A percentile compares a stretch with the other conserved stretches of the same genome.
Evolutionary conservation across 2,329 filamentous ascomycete species (phyloP).

Genomic region (Didymella arachidicola): DNA sequence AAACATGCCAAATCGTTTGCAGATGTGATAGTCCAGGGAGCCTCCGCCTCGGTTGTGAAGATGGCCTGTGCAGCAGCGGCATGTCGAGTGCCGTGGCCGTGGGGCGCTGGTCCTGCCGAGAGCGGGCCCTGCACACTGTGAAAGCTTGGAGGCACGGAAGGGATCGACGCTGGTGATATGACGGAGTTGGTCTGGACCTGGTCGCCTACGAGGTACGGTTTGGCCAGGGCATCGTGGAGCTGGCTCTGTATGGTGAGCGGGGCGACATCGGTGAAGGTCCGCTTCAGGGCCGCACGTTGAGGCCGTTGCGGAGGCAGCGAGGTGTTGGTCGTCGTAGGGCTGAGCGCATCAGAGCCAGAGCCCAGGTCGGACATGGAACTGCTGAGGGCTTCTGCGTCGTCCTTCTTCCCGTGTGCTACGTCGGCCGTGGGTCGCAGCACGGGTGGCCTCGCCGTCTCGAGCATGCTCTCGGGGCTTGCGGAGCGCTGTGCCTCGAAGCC

Average conservation of each 20-base stretch:
- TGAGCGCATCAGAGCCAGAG: constrained; percentile 31
- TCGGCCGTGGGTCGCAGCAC: constrained; percentile 27
- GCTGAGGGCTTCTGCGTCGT: constrained; percentile 24
- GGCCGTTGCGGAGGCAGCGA: constrained; percentile 37
- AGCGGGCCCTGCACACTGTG: constrained; percentile 45
- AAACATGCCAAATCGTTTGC: constrained; percentile 96
- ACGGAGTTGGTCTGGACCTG: constrained; percentile 52
- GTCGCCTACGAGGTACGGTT: constrained; percentile 74
- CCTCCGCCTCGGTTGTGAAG: constrained; percentile 90
- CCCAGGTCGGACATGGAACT: constrained; percentile 32
- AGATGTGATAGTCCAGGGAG: constrained; percentile 94
- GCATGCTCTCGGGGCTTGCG: constrained; percentile 54
- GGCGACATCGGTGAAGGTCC: constrained; percentile 85
- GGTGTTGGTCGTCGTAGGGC: constrained; percentile 24
- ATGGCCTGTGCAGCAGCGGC: constrained; percentile 92
- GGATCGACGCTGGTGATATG: constrained; percentile 58
- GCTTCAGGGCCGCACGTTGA: constrained; percentile 73
- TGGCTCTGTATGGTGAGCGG: constrained; percentile 79
- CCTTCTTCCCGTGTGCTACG: constrained; percentile 16
- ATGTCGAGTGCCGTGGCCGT: constrained; percentile 90
- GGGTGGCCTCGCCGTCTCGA: constrained; percentile 32
- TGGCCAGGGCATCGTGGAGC: constrained; percentile 82
- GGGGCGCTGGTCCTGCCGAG: constrained; percentile 58
- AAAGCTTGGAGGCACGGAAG: constrained; percentile 47
- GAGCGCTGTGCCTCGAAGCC: constrained; percentile 69